Percentiles rank a stretch among this genome's conserved stretches.
Evolutionary conservation across 768 basidiomycete species (phyloP).

Genomic region (Galerina marginata): DNA sequence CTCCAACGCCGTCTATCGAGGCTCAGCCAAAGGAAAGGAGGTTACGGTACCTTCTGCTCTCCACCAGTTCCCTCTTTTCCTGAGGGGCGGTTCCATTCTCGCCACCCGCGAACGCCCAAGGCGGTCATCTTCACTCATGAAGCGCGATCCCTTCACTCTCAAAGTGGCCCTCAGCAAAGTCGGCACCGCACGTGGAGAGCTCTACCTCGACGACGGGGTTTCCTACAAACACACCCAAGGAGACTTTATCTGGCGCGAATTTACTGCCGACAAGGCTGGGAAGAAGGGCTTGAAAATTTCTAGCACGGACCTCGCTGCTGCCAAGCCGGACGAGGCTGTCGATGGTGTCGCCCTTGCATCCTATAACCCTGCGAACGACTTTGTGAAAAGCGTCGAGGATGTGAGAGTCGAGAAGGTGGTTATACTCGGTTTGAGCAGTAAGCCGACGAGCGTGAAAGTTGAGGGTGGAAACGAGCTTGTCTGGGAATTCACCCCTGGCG

Average conservation of each 20-base stretch:
- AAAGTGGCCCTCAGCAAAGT: slow-evolving; percentile 76
- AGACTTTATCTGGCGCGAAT: slow-evolving; percentile 83
- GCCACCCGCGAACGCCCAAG: slow-evolving; percentile 88
- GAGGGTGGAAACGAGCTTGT: slow-evolving; percentile 57
- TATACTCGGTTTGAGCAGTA: slow-evolving; percentile 69
- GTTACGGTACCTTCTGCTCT: slow-evolving; percentile 84
- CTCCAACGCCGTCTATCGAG: slow-evolving; percentile 68
- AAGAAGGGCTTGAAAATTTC: slow-evolving; percentile 49
- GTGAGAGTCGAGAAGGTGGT: slow-evolving; percentile 87
- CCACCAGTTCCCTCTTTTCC: slow-evolving; percentile 79
- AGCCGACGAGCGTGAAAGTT: slow-evolving; percentile 66
- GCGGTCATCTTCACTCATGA: slow-evolving; percentile 86
- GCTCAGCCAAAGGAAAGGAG: slow-evolving; percentile 63
- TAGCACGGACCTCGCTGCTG: slow-evolving; percentile 59
- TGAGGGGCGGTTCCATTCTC: slow-evolving; percentile 91
- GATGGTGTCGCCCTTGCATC: slow-evolving; percentile 52
- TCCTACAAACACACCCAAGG: slow-evolving; percentile 78
- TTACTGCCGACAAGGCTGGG: slow-evolving; percentile 57
- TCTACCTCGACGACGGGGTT: slow-evolving; percentile 96
- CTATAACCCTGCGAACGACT: slow-evolving; percentile 67
- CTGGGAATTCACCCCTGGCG: slow-evolving; percentile 73
- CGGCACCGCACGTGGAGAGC: slow-evolving; percentile 72
- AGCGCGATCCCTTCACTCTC: slow-evolving; percentile 90
- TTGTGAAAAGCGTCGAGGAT: slow-evolving; percentile 63
- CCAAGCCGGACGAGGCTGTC: slow-evolving; percentile 51